These are phyloP conservation scores for Nakazawaea pomicola DNA, from an alignment of 805 yeast species.

Conservation along the genomic window DNA sequence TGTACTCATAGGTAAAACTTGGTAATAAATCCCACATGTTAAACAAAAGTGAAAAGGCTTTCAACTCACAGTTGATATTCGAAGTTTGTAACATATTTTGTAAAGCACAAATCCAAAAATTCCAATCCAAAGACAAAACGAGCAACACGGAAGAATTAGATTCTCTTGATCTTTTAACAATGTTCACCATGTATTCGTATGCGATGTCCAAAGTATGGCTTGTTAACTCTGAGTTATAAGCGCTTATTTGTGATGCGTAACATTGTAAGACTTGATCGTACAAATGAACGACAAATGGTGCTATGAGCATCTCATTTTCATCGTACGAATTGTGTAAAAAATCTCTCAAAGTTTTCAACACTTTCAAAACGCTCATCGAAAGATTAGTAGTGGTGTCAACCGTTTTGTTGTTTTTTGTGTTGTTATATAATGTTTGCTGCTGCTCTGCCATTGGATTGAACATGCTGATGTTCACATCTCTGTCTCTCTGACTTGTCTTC, in stretches of 20 bases:
- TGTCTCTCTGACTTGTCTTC: not conserved
- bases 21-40: constrained; percentile 74
- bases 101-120: constrained; percentile 65
- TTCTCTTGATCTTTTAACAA: constrained; percentile 9
- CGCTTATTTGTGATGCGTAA: constrained; percentile 31
- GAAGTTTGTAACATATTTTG: constrained; percentile 57
- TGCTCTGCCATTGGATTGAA: not conserved
- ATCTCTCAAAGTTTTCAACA: constrained; percentile 32
- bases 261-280: constrained; percentile 31
- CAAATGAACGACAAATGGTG: constrained; percentile 16
- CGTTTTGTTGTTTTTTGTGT: not conserved
- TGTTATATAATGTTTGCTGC: not conserved
- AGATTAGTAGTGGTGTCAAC: constrained; percentile 11
- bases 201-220: constrained; percentile 36
- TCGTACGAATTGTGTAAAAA: constrained; percentile 25
- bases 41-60: constrained; percentile 61
- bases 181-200: constrained; percentile 26
- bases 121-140: constrained; percentile 54
- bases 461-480: constrained; percentile 10
- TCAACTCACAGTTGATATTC: constrained; percentile 56
- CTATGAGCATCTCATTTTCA: constrained; percentile 21
- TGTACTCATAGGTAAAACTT: constrained; percentile 3
- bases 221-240: constrained; percentile 34
- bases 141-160: constrained; percentile 12
- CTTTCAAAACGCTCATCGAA: constrained; percentile 22